phyloP scores from a whole-genome alignment of 768 basidiomycete genomes.

The Cyclocybe aegerita region DNA sequence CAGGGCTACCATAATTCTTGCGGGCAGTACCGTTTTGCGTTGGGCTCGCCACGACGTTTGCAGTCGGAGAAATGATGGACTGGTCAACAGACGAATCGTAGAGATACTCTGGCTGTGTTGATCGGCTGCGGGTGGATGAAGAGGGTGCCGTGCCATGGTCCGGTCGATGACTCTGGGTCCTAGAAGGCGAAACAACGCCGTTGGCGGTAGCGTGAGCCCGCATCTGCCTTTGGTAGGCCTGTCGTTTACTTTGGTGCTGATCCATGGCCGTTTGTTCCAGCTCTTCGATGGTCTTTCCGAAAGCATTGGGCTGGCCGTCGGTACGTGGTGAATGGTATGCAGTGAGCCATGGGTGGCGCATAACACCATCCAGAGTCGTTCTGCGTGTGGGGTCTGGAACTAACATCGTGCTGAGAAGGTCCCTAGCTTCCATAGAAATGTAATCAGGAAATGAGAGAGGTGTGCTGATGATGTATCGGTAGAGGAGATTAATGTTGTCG shows the following conservation, averaged over 20 bases:
- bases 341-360: conserved; percentile 84
- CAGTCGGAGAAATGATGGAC: conserved; percentile 35
- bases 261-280: conserved; percentile 24
- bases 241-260: conserved; percentile 24
- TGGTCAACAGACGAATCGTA: conserved; percentile 74
- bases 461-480: conserved; percentile 98
- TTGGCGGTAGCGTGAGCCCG: conserved; percentile 42
- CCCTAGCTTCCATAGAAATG: conserved; percentile 78
- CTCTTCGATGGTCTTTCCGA: conserved; percentile 24
- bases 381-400: conserved; percentile 87
- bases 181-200: conserved; percentile 28
- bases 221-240: conserved; percentile 60
- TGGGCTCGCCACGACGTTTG: conserved; percentile 27
- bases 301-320: conserved; percentile 21
- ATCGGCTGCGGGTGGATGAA: conserved; percentile 46
- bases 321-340: conserved; percentile 46
- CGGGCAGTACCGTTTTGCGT: conserved; percentile 21
- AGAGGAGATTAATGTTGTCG: conserved; percentile 97
- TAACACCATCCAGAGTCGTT: conserved; percentile 72
- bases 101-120: conserved; percentile 69
- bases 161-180: conserved; percentile 57
- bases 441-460: conserved; percentile 97
- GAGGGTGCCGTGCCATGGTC: conserved; percentile 39
- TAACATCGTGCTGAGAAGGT: conserved; percentile 88
- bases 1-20: conserved; percentile 32